These are phyloP conservation scores for Deuterostichococcus epilithicus DNA, from an alignment of 139 green algal species.

Conservation along the genomic window DNA sequence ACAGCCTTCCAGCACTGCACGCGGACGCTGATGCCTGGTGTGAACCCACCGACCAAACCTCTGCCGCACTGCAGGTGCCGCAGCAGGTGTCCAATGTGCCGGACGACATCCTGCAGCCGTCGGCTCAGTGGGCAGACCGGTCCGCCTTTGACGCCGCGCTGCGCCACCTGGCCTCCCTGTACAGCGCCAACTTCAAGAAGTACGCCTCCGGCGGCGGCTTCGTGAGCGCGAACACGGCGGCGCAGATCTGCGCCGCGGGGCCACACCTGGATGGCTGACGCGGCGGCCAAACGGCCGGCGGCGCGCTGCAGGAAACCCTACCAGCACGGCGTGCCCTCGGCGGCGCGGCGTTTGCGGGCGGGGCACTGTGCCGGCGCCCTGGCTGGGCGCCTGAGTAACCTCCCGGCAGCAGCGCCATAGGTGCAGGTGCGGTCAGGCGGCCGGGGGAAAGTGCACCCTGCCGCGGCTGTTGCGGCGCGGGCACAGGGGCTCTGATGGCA, in stretches of 20 bases:
- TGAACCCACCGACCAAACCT: not conserved
- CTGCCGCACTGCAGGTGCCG: constrained; percentile 47
- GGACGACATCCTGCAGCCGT: constrained; percentile 63
- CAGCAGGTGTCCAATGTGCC: constrained; percentile 58
- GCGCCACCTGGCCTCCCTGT: constrained; percentile 55
- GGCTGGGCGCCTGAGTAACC: too few species aligned
- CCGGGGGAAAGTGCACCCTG: too few species aligned
- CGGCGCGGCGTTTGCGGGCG: too few species aligned
- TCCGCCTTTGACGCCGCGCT: constrained; percentile 58
- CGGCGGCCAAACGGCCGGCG: not conserved
- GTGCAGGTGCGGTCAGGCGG: too few species aligned
- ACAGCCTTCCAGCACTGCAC: too few species aligned
- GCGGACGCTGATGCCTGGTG: too few species aligned
- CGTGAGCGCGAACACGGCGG: constrained; percentile 45
- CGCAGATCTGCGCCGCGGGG: constrained; percentile 45
- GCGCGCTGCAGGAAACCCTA: too few species aligned
- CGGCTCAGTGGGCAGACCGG: constrained; percentile 56
- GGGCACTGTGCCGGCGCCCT: too few species aligned
- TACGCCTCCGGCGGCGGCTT: constrained; percentile 57
- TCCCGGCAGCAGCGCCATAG: too few species aligned
- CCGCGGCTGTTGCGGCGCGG: too few species aligned
- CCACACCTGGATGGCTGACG: constrained; percentile 19
- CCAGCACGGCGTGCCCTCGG: too few species aligned
- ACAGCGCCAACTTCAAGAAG: constrained; percentile 45
- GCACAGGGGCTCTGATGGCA: too few species aligned